Evolutionary conservation across 129 eudicot genomes (phyloP).

Genomic region (Escallonia herrerae): DNA sequence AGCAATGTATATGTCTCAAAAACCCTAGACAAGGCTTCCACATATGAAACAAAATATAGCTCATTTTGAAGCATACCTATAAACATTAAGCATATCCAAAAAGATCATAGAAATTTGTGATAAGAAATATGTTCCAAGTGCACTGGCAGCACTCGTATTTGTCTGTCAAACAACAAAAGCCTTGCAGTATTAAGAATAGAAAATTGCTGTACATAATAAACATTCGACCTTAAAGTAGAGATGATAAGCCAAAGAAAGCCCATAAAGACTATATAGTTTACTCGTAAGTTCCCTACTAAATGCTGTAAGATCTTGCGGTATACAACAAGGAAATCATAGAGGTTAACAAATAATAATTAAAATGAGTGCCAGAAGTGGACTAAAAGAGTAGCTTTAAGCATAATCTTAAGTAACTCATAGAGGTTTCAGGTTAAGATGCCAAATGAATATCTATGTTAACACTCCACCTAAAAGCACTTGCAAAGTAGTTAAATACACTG

Average conservation of each 20-base stretch:
- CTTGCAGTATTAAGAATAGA: neutral
- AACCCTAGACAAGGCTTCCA: too few species aligned
- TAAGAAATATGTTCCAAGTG: slow-evolving; percentile 84
- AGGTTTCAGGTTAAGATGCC: too few species aligned
- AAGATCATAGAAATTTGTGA: slow-evolving; percentile 78
- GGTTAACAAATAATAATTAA: too few species aligned
- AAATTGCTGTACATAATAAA: neutral
- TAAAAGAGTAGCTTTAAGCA: too few species aligned
- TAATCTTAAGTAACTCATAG: too few species aligned
- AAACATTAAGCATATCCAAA: slow-evolving; percentile 96
- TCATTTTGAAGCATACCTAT: slow-evolving; percentile 38
- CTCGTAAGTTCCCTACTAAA: too few species aligned
- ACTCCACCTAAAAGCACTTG: too few species aligned
- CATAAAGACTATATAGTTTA: neutral
- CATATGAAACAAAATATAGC: neutral
- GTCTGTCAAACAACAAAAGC: slow-evolving; percentile 49
- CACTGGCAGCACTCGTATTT: slow-evolving; percentile 86
- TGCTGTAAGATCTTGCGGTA: too few species aligned
- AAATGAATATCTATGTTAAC: too few species aligned
- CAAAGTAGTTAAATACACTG: too few species aligned
- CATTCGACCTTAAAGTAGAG: neutral
- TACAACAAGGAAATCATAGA: too few species aligned
- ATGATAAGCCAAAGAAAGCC: neutral
- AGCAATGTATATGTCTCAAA: neutral
- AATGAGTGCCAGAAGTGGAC: too few species aligned